Base-by-base conservation (phyloP, 2,329 filamentous ascomycete species). In the Ambrosiella beaveri region DNA sequence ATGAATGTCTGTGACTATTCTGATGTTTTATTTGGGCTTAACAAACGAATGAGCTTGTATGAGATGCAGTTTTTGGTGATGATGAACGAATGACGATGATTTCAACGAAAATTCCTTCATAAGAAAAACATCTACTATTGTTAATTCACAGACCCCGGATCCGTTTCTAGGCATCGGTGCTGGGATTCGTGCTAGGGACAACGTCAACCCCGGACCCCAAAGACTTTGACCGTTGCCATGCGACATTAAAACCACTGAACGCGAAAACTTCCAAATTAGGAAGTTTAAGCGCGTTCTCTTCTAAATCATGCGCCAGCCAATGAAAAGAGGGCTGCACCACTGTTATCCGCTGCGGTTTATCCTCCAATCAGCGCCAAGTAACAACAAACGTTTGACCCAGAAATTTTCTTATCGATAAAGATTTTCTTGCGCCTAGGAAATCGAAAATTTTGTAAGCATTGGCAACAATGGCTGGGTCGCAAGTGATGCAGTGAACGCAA, bases 391-490 rank as follows among this genome's bases (percentile, higher is more conserved):
- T 53, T 27, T 47, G 51, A 35, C 13, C 44, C n/a, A 5, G 1
- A 5, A 5, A 0, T 5, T 39, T 45, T 19, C 40, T 61, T 61
- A 61, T 61, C 59, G 59, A 61, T 61, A 56, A 59, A 9, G 12
- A 47, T 51, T 56, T 61, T 58, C 40, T 50, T 51, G 47, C 47
- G 47, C 47, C 37, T 40, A 51, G 15, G 35, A 44, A 49, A 39
- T 54, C 54, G 51, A 60, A 57, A 57, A 57, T 54, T 60, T 60
- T 57, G 36, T 54, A 35, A 49, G 4, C 17, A 35, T 57, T 45
- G 47, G 47, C 47, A 27, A 4, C 27, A 27, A 27, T 27, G 27
- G 27, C 19, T 35, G 19, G 12, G 47, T 51, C 54, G 47, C 40
- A 55, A 27, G n/a, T 38, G 27, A n/a, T 15, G 36, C 37, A 51